Evolutionary conservation across 2,329 filamentous ascomycete species (phyloP).

Genomic region (Gremmenia infestans): DNA sequence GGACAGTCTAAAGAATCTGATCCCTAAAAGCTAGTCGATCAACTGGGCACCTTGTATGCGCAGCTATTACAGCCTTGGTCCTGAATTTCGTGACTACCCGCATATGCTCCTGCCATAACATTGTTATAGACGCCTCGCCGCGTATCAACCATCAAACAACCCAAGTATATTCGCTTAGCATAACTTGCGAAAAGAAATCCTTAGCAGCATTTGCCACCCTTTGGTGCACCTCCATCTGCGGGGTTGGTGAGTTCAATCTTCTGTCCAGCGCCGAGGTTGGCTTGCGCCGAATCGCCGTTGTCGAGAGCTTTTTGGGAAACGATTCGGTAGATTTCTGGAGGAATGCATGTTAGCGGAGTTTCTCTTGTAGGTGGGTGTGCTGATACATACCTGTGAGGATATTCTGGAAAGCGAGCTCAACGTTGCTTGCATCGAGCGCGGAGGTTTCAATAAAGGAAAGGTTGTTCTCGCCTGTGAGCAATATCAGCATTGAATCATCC

Average conservation of each 20-base stretch:
- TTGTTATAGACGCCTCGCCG: constrained; percentile 29
- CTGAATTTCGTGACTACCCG: constrained; percentile 20
- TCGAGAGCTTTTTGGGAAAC: constrained; percentile 97
- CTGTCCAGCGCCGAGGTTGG: constrained; percentile 72
- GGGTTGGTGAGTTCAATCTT: constrained; percentile 86
- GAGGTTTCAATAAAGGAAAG: constrained; percentile 99
- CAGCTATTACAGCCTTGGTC: constrained; percentile 9
- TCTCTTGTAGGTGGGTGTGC: not conserved
- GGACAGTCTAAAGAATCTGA: constrained; percentile 1
- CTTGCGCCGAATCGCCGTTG: constrained; percentile 75
- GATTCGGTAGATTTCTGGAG: constrained; percentile 94
- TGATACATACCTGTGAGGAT: constrained; percentile 80
- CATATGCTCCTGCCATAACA: constrained; percentile 24
- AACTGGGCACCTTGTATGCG: constrained; percentile 1
- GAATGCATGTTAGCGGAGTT: not conserved
- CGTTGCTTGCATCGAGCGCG: constrained; percentile 96
- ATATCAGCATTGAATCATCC: constrained; percentile 26
- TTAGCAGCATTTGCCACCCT: constrained; percentile 77
- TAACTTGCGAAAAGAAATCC: constrained; percentile 2
- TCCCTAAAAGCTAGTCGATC: constrained; percentile 3
- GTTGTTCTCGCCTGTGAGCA: constrained; percentile 81
- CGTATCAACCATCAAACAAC: constrained; percentile 26
- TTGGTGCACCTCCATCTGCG: constrained; percentile 67
- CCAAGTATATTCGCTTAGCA: constrained; percentile 22
- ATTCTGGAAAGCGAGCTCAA: constrained; percentile 98